A percentile compares a stretch with the other conserved stretches of the same genome.
phyloP scores from a whole-genome alignment of 306 rosid genomes.

The Potentilla sterilis region DNA sequence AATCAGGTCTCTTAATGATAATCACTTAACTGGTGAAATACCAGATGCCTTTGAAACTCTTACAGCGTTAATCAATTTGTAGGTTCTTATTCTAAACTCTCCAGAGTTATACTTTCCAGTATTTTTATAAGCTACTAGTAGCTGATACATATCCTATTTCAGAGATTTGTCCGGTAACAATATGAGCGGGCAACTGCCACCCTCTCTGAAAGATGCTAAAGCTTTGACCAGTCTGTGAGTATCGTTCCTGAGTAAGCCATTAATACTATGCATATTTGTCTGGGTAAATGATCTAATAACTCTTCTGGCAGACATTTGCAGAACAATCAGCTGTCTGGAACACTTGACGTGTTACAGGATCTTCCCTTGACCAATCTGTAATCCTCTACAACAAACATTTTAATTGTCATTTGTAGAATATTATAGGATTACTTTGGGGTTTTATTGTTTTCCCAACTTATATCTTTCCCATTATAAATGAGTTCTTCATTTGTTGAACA shows the following conservation, averaged over 20 bases:
- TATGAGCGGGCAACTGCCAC: slow-evolving; percentile 80
- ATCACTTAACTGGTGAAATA: slow-evolving; percentile 70
- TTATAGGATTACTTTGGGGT: slow-evolving; percentile 4
- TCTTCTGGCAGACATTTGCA: slow-evolving; percentile 66
- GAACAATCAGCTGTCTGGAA: slow-evolving; percentile 76
- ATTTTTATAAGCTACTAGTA: slow-evolving; percentile 9
- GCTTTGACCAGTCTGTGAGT: slow-evolving; percentile 84
- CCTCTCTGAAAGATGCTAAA: slow-evolving; percentile 51
- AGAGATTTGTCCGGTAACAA: slow-evolving; percentile 86
- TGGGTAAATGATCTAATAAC: slow-evolving; percentile 32
- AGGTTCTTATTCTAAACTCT: slow-evolving; percentile 36
- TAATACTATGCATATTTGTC: slow-evolving; percentile 11
- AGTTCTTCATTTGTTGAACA: slow-evolving; percentile 41
- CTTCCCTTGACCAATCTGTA: slow-evolving; percentile 80
- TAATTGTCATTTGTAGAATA: slow-evolving; percentile 17
- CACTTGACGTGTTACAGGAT: slow-evolving; percentile 70
- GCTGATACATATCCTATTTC: slow-evolving; percentile 35
- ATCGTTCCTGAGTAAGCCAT: slow-evolving; percentile 26
- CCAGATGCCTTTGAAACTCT: slow-evolving; percentile 69
- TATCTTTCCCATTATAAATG: slow-evolving; percentile 14
- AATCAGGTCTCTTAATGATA: slow-evolving; percentile 80
- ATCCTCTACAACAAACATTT: slow-evolving; percentile 36
- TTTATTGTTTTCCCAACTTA: background rate
- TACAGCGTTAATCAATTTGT: slow-evolving; percentile 69
- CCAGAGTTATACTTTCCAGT: slow-evolving; percentile 5